Evolutionary conservation across 1,284 basidiomycete species (phyloP).

Genomic region (Moesziomyces globuligerus): DNA sequence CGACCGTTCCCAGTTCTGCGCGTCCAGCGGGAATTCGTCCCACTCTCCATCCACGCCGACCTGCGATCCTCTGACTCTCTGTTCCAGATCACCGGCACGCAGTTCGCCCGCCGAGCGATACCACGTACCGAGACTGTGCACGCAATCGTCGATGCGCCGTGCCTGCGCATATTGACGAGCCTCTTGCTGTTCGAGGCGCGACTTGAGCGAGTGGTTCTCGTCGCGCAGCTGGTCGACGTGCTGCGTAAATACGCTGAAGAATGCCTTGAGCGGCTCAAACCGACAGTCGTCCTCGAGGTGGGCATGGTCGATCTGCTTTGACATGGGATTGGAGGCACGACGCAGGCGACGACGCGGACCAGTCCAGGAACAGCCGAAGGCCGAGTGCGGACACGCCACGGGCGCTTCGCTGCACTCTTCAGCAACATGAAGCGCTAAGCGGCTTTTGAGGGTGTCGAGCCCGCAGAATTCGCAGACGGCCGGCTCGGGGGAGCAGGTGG

Average conservation of each 20-base stretch:
- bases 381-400: slow-evolving; percentile 31
- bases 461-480: slow-evolving; percentile 29
- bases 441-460: slow-evolving; percentile 24
- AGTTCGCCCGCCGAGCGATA: slow-evolving; percentile 38
- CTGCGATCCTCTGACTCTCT: slow-evolving; percentile 24
- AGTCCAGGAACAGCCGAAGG: slow-evolving; percentile 44
- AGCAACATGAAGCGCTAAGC: slow-evolving; percentile 23
- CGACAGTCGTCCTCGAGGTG: slow-evolving; percentile 37
- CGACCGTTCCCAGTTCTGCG: slow-evolving; percentile 41
- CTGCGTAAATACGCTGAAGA: slow-evolving; percentile 27
- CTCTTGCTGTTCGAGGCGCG: slow-evolving; percentile 24
- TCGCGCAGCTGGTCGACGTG: slow-evolving; percentile 26
- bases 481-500: slow-evolving; percentile 35
- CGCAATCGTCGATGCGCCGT: slow-evolving; percentile 28
- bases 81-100: neutral
- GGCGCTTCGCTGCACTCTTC: slow-evolving; percentile 27
- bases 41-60: slow-evolving; percentile 43
- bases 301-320: slow-evolving; percentile 11
- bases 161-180: slow-evolving; percentile 17
- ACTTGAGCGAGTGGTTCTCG: slow-evolving; percentile 33
- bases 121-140: slow-evolving; percentile 46
- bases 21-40: slow-evolving; percentile 49
- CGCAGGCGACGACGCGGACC: slow-evolving; percentile 28
- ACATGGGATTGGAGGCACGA: neutral
- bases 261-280: slow-evolving; percentile 43